Evolutionary conservation across 176 grass and related monocot genomes (phyloP), one percentile per base, ranked within the genome.

Genomic region (Juncus inflexus): DNA sequence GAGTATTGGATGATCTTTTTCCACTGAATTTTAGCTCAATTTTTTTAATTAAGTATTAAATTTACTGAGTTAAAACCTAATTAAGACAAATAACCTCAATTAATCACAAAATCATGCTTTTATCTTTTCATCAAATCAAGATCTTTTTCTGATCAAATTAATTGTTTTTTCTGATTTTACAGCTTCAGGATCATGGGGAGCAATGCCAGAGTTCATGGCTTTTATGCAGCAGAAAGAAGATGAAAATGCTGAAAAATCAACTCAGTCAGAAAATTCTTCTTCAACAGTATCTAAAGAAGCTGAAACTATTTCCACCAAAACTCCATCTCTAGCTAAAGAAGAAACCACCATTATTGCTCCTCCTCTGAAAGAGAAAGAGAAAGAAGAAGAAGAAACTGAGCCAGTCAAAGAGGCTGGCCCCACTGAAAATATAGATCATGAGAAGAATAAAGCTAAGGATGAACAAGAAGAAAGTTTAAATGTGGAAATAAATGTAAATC

Each of bases 211-310:
- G 55, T 86, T 92, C 63, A 91, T 91, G 78, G 75, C 82, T 47
- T 92, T 99, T 70, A 99, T 99, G 89, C 35, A 15, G 9, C 53
- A 99, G 0, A 87, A 73, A 67, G 86, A 59, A 47, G 83, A 90
- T 65, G 87, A 81, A 60, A 75, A 65, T 55, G 35, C 67, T 60
- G 75, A 86, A 66, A 60, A 42, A 58, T 79, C 83, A 54, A 64
- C 63, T 72, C 72, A 80, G 53, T 38, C 15, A n/a, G 35, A 86
- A 57, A 28, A 28, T 28, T 52, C 79, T 62, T 45, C 57, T 55
- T 4, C 55, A 80, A 28, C 54, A 52, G 61, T 42, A 58, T 58
- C 67, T 13, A 76, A 89, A 64, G 83, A 86, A 61, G 80, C 67
- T 69, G 56, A 78, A 67, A 76, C 14, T 15, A 51, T 14, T 58